These are phyloP conservation scores for Auriscalpium orientale DNA, from an alignment of 768 basidiomycete species.

Conservation along the genomic window DNA sequence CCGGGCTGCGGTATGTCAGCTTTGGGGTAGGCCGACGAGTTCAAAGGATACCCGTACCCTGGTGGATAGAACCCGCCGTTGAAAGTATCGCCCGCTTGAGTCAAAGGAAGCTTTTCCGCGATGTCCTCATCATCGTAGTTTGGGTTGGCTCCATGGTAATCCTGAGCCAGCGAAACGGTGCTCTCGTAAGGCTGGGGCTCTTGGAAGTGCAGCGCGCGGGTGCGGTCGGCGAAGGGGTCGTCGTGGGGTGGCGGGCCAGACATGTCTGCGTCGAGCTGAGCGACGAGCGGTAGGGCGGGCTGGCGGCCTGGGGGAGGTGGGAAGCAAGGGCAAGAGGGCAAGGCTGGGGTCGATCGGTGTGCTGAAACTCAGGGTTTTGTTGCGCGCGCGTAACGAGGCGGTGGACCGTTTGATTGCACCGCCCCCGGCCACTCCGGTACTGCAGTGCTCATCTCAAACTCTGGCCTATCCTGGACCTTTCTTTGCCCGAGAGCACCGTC, in stretches of 20 bases:
- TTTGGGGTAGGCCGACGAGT: background rate
- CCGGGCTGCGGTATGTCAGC: conserved; percentile 15
- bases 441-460: background rate
- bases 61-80: conserved; percentile 70
- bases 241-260: conserved; percentile 18
- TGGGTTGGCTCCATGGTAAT: conserved; percentile 34
- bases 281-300: too few relatives aligned
- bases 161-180: conserved; percentile 44
- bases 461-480: too few relatives aligned
- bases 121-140: conserved; percentile 61
- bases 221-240: conserved; percentile 72
- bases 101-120: conserved; percentile 72
- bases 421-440: background rate
- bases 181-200: conserved; percentile 60
- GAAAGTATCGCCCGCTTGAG: conserved; percentile 40
- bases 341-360: background rate
- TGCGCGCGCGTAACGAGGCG: conserved; percentile 14
- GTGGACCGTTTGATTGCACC: conserved; percentile 4
- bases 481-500: too few relatives aligned
- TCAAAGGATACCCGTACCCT: conserved; percentile 36
- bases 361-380: conserved; percentile 5
- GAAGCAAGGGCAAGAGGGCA: background rate
- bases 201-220: conserved; percentile 52
- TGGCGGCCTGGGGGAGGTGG: too few relatives aligned
- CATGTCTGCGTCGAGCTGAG: background rate